Evolutionary conservation across 257 asterid genomes (phyloP), one percentile per base, ranked within the genome.

Genomic region (Nicotiana otophora): DNA sequence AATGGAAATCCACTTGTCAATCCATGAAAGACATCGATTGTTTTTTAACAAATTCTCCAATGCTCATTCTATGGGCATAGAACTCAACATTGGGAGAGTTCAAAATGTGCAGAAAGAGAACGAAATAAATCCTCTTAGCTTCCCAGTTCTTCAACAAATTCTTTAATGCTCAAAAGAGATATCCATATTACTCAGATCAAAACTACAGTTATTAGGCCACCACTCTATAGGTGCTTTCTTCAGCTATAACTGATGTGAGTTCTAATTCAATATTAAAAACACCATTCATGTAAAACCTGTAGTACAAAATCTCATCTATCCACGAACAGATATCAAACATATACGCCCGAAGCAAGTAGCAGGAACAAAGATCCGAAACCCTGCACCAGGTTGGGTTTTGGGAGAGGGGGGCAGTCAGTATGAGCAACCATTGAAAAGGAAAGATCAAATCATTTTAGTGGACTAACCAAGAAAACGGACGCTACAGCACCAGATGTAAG

Each of bases 351-450:
- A 81, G 99, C 90, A 81, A 96, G 99, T 57, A 96, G 92, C 94
- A 96, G 86, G 90, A 96, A 96, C 87, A 96, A 86, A 80, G 98
- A 94, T 81, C 99, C 99, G 63, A 96, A 96, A 67, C 99, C 99
- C 98, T 96, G 97, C 87, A 80, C 58, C 69, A 83, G 57, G 75
- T 61, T 42, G 48, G 48, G 10, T 39, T 42, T 42, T 39, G 46
- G 46, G 46, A 39, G 67, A 53, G 74, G 5, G 83, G 77, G 19
- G 82, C 48, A 46, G 48, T 65, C 78, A 62, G 83, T 58, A 28
- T 63, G 33, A 14, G 66, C 10, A 64, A 69, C 34, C 48, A 42
- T 42, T 42, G 3, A 42, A 42, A 39, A 36, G 5, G 8, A 78
- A 20, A 69, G 34, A 46, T 53, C 31, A 62, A 8, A 46, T 33